A percentile compares a stretch with the other conserved stretches of the same genome.
Conservation (phyloP, 2,329 filamentous ascomycete genomes). For the Grosmannia serpens region DNA sequence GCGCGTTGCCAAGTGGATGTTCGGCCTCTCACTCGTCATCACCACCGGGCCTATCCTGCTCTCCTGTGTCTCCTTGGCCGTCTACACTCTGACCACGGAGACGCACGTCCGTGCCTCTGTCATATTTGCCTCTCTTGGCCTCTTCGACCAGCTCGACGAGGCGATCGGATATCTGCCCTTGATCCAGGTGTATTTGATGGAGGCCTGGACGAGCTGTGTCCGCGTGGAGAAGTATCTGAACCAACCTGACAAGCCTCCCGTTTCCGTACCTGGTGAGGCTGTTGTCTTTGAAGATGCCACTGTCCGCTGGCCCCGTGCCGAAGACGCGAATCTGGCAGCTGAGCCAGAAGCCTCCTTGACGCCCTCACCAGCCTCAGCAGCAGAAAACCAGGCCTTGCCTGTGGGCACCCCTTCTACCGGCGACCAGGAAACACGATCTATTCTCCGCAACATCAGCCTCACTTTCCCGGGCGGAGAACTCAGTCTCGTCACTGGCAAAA, state of each 20-base stretch:
- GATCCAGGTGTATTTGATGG: slow-evolving; percentile 22
- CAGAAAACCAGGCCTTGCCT: neutral
- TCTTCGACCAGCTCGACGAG: slow-evolving; percentile 24
- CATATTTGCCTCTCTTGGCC: slow-evolving; percentile 23
- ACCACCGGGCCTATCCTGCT: slow-evolving; percentile 22
- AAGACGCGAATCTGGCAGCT: slow-evolving; percentile 13
- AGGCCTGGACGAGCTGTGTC: slow-evolving; percentile 24
- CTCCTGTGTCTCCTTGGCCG: slow-evolving; percentile 19
- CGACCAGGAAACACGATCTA: slow-evolving; percentile 16
- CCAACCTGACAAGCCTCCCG: slow-evolving; percentile 18
- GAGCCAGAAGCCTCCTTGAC: neutral
- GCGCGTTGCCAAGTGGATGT: slow-evolving; percentile 20
- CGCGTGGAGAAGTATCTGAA: slow-evolving; percentile 22
- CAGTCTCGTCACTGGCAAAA: slow-evolving; percentile 26
- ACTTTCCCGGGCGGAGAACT: slow-evolving; percentile 22
- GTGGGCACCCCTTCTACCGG: neutral
- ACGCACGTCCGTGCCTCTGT: slow-evolving; percentile 22
- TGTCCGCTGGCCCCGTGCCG: slow-evolving; percentile 22
- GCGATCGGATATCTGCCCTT: slow-evolving; percentile 20
- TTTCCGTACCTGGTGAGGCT: slow-evolving; percentile 14
- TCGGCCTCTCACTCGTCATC: slow-evolving; percentile 19
- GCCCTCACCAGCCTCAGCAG: neutral
- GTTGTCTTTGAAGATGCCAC: slow-evolving; percentile 21
- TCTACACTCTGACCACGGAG: slow-evolving; percentile 21
- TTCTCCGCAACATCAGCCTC: slow-evolving; percentile 21